Evolutionary conservation across 257 asterid species (phyloP).

Genomic region (Solanum ossicruentum): DNA sequence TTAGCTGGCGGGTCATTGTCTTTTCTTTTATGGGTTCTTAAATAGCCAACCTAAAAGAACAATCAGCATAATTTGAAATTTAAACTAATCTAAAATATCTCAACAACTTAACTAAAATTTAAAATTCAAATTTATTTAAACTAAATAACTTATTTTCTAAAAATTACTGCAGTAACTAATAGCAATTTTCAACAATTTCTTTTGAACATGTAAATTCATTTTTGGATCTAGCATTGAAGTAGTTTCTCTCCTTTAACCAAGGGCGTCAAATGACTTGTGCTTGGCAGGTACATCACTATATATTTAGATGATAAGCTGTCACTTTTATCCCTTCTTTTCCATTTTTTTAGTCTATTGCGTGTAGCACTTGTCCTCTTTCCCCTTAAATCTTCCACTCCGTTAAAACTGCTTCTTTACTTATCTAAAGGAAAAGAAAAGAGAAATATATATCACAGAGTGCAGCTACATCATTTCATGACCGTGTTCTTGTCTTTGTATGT

Average conservation of each 20-base stretch:
- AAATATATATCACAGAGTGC: not conserved
- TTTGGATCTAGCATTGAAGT: not conserved
- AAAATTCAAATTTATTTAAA: too few species aligned
- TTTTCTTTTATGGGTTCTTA: not conserved
- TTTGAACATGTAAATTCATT: not conserved
- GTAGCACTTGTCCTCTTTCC: not conserved
- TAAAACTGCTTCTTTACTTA: not conserved
- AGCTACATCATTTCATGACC: not conserved
- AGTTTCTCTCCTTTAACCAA: not conserved
- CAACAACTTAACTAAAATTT: too few species aligned
- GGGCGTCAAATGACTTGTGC: not conserved
- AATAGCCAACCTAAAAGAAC: too few species aligned
- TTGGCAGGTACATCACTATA: not conserved
- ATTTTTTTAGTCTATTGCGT: not conserved
- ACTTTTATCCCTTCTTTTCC: not conserved
- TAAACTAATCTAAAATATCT: too few species aligned
- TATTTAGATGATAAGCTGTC: not conserved
- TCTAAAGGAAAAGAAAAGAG: not conserved
- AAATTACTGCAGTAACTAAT: too few species aligned
- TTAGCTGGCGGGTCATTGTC: not conserved
- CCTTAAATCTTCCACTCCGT: not conserved
- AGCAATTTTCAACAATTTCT: not conserved
- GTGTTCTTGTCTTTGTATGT: not conserved
- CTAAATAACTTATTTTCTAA: too few species aligned
- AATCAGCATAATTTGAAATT: too few species aligned